Percentiles rank a stretch among this genome's conserved stretches.
Evolutionary conservation across 257 asterid species (phyloP).

Genomic region (Lavandula angustifolia): DNA sequence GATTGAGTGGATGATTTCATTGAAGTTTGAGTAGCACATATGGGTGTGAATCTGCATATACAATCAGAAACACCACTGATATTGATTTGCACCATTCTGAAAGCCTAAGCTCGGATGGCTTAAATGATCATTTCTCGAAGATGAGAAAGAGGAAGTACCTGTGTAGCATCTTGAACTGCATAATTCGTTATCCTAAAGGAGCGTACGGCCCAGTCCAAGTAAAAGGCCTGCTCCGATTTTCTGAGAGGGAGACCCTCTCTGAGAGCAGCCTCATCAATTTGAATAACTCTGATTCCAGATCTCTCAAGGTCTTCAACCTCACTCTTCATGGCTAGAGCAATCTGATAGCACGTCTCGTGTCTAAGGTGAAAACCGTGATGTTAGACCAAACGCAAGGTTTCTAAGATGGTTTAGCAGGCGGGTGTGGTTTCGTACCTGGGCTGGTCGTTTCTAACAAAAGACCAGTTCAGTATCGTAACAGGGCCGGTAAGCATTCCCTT

Average conservation of each 20-base stretch:
- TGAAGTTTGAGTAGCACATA: constrained; percentile 91
- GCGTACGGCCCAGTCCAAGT: constrained; percentile 87
- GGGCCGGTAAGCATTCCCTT: constrained; percentile 98
- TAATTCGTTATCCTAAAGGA: constrained; percentile 73
- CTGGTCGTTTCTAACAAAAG: constrained; percentile 83
- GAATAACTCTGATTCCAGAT: constrained; percentile 64
- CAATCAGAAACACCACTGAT: neutral
- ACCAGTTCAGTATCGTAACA: constrained; percentile 86
- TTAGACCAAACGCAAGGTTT: neutral
- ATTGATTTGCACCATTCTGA: constrained; percentile 1
- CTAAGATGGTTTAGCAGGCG: neutral
- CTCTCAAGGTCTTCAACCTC: constrained; percentile 86
- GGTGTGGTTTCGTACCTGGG: constrained; percentile 56
- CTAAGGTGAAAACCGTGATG: constrained; percentile 34
- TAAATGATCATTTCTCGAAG: neutral
- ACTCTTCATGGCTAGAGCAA: constrained; percentile 78
- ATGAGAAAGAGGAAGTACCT: constrained; percentile 39
- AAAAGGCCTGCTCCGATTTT: constrained; percentile 70
- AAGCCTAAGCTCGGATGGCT: neutral
- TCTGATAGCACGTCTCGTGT: constrained; percentile 77
- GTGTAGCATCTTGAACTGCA: constrained; percentile 62
- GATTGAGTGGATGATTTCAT: constrained; percentile 72
- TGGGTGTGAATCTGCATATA: constrained; percentile 77
- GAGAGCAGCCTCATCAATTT: constrained; percentile 86
- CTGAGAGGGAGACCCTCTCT: constrained; percentile 87